Base-by-base conservation (phyloP, 192 early-diverging fungal genomes). In the Rhizophagus clarus region DNA sequence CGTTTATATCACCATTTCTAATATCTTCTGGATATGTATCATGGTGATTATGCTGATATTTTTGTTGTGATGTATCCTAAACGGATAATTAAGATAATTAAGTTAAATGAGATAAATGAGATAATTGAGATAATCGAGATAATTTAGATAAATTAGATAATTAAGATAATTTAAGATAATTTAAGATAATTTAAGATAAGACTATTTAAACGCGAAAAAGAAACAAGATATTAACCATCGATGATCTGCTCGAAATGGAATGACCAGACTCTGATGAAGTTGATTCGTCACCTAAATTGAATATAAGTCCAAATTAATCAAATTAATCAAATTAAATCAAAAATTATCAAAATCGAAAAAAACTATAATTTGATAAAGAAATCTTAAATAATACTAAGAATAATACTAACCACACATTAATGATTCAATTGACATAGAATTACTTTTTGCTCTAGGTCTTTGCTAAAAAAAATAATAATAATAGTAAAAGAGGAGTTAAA, bases 1-100 rank as follows among this genome's bases (percentile, higher is more conserved):
- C 9, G 12, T 45, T 9, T 72, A 49, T 51, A 47, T 72, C 71
- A 72, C 24, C 71, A 47, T 72, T 72, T 72, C 40, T 72, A 20
- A 26, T 72, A 11, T 72, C 42, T 28, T 72, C 71, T 10, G 45
- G 1, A 72, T 72, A 72, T 72, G 20, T 0, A 15, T 72, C 71
- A 15, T 42, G 42, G 7, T 69, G 32, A 15, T 67, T 6, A 4
- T 67, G 63, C 12, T 66, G 31, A 67, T 67, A 67, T 31, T n/a
- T 67, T 0, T 28, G 68, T 5, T 37, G 62, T 28, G 26, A 12
- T 10, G 37, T 40, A n/a, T 45, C 68, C 22, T 42, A 14, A 2
- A 4, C 6, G 14, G 7, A 8, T 8, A 12, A 66, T 29, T 66
- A 11, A 66, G 14, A 8, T 8, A 12, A 66, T 29, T 66, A 11